Conservation (phyloP, 2,329 filamentous ascomycete species). For the Colletotrichum limetticola region DNA sequence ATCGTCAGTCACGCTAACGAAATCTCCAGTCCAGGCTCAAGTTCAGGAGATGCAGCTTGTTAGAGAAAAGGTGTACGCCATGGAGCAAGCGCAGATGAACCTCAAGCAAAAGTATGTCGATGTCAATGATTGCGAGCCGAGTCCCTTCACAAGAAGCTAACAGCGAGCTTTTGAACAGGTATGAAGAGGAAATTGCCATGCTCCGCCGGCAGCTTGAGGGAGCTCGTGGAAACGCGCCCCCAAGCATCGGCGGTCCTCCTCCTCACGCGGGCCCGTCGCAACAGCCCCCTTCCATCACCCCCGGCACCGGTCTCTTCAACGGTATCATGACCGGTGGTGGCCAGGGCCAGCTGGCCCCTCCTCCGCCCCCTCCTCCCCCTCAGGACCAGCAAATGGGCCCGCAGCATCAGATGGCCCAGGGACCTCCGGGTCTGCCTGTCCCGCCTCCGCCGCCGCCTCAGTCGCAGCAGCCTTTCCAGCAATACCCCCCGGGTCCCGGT, state of each 20-base stretch:
- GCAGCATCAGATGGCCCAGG: constrained; percentile 73
- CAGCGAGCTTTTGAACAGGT: constrained; percentile 63
- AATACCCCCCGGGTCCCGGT: constrained; percentile 68
- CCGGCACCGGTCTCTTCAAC: constrained; percentile 92
- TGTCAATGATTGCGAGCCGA: neutral
- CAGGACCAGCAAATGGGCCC: constrained; percentile 71
- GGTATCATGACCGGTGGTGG: constrained; percentile 93
- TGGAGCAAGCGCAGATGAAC: constrained; percentile 89
- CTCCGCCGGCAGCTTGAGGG: constrained; percentile 89
- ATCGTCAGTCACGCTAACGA: constrained; percentile 34
- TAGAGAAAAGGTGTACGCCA: constrained; percentile 89
- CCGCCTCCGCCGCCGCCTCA: constrained; percentile 68
- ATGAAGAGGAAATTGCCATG: constrained; percentile 89
- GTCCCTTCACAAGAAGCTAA: constrained; percentile 25
- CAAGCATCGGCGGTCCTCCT: constrained; percentile 73
- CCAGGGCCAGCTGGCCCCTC: constrained; percentile 86
- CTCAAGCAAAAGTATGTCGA: constrained; percentile 88
- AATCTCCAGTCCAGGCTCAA: constrained; percentile 79
- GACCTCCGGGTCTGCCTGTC: constrained; percentile 73
- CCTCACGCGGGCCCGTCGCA: constrained; percentile 84
- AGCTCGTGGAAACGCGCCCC: constrained; percentile 71
- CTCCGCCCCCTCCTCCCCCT: constrained; percentile 70
- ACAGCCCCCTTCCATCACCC: constrained; percentile 87
- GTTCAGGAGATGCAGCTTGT: constrained; percentile 96
- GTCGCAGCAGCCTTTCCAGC: constrained; percentile 78